These are phyloP conservation scores for Lecanosticta acicola DNA, from an alignment of 2,329 filamentous ascomycete genomes.

Conservation along the genomic window DNA sequence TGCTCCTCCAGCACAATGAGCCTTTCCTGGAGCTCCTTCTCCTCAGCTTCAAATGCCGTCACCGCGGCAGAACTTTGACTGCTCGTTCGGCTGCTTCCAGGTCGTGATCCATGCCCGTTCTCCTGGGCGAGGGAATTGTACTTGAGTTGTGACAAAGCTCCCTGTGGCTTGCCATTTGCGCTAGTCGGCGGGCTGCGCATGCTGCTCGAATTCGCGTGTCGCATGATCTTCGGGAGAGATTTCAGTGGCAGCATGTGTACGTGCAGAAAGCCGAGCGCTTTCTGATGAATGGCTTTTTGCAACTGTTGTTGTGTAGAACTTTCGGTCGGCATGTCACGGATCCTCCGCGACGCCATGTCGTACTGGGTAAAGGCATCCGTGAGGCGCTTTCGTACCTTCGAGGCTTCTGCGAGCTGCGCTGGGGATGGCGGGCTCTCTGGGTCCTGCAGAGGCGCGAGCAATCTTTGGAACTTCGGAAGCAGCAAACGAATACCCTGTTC, in stretches of 20 bases:
- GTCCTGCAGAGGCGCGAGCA: slow-evolving; percentile 68
- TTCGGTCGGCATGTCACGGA: slow-evolving; percentile 70
- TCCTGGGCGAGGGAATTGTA: slow-evolving; percentile 45
- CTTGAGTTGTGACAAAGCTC: slow-evolving; percentile 55
- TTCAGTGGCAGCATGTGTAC: slow-evolving; percentile 84
- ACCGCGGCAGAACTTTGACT: slow-evolving; percentile 41
- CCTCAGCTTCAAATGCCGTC: slow-evolving; percentile 66
- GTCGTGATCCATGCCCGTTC: slow-evolving; percentile 36
- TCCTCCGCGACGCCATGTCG: slow-evolving; percentile 70
- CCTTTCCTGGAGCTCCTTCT: slow-evolving; percentile 72
- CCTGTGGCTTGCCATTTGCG: slow-evolving; percentile 31
- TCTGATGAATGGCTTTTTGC: slow-evolving; percentile 75
- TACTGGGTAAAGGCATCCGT: slow-evolving; percentile 88
- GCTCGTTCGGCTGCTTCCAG: slow-evolving; percentile 46
- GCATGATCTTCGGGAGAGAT: slow-evolving; percentile 43
- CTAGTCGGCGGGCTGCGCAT: slow-evolving; percentile 18
- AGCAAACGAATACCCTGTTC: slow-evolving; percentile 78
- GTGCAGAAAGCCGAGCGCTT: slow-evolving; percentile 77
- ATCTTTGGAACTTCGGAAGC: slow-evolving; percentile 76
- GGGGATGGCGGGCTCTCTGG: slow-evolving; percentile 59
- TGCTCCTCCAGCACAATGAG: slow-evolving; percentile 87
- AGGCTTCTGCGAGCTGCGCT: slow-evolving; percentile 74
- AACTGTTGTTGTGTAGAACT: slow-evolving; percentile 67
- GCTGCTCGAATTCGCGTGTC: slow-evolving; percentile 52
- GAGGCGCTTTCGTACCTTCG: slow-evolving; percentile 81